Evolutionary conservation across 139 green algal genomes (phyloP), one percentile per base, ranked within the genome.

Genomic region (Pseudopediastrum boryanum): DNA sequence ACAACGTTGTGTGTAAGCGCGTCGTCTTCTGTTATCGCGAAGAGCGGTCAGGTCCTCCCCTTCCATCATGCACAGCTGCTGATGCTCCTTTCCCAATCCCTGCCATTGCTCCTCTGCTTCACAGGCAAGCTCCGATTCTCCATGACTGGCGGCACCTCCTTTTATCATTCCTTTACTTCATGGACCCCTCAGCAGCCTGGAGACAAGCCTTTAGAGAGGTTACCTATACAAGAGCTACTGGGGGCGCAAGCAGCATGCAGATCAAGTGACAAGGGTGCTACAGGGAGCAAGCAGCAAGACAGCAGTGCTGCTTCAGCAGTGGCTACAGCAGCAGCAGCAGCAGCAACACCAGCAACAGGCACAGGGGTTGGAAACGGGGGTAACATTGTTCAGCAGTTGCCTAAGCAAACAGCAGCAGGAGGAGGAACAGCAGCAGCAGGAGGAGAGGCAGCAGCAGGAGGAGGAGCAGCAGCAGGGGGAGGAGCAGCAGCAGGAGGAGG

Each of bases 51-150:
- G 48, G 16, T 19, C 48, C 19, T 58, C 48, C 16, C 48, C 16
- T 19, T 58, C 48, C 48, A 16, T n/a, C 13, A 58, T 16, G 16
- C 16, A n/a, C 16, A 16, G 48, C 48, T 16, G 16, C 16, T 58
- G 48, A 19, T 58, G 38, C 19, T 64, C 68, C 36, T 64, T 13
- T 62, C 12, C 9, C 42, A 29, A 76, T 29, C 21, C 31, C 43
- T 77, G 69, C 13, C 27, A 33, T 21, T 64, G 21, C 86, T 71
- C 69, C 56, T n/a, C n/a, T n/a, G n/a, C n/a, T n/a, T n/a, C n/a
- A n/a, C 87, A 73, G 89, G 89, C 36, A 94, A 94, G 80, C 79
- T 94, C 13, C 88, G 90, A 83, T 91, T 89, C 59, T 88, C 78
- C 1, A 35, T 91, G 51, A 29, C 58, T 0, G 89, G 89, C 3